A percentile compares a stretch with the other conserved stretches of the same genome.
Evolutionary conservation across 768 basidiomycete genomes (phyloP).

Genomic region (Candolleomyces aberdarensis): DNA sequence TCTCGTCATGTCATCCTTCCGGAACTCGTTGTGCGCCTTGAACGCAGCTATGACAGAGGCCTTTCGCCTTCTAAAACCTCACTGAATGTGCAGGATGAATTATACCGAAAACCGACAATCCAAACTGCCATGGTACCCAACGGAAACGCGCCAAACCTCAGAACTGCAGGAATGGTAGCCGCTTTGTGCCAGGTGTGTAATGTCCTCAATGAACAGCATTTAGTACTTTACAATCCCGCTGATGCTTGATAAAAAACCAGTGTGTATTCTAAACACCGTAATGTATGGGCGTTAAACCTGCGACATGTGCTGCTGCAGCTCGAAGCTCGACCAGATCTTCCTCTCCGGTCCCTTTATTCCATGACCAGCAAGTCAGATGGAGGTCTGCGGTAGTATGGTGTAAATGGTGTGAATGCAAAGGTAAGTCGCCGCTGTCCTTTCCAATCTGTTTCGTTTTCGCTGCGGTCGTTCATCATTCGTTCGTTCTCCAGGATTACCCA

Average conservation of each 20-base stretch:
- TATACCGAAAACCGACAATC: background rate
- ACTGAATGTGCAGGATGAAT: background rate
- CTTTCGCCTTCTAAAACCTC: background rate
- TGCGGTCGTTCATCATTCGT: background rate
- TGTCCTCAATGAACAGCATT: too few species aligned
- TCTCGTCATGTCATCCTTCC: background rate
- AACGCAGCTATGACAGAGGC: background rate
- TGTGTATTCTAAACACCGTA: background rate
- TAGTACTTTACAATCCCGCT: background rate
- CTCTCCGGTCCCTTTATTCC: background rate
- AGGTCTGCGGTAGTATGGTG: conserved; percentile 12
- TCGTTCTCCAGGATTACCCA: conserved; percentile 8
- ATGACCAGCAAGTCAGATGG: background rate
- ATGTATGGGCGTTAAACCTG: background rate
- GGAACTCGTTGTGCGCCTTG: background rate
- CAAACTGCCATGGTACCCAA: background rate
- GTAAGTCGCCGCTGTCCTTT: conserved; percentile 18
- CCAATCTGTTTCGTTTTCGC: background rate
- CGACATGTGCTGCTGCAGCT: too few species aligned
- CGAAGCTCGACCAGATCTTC: background rate
- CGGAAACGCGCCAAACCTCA: background rate
- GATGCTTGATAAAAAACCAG: background rate
- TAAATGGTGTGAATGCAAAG: conserved; percentile 22
- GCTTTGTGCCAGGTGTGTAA: background rate
- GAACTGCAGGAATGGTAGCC: background rate